Evolutionary conservation across 257 asterid genomes (phyloP).

Genomic region (Nicotiana noctiflora): DNA sequence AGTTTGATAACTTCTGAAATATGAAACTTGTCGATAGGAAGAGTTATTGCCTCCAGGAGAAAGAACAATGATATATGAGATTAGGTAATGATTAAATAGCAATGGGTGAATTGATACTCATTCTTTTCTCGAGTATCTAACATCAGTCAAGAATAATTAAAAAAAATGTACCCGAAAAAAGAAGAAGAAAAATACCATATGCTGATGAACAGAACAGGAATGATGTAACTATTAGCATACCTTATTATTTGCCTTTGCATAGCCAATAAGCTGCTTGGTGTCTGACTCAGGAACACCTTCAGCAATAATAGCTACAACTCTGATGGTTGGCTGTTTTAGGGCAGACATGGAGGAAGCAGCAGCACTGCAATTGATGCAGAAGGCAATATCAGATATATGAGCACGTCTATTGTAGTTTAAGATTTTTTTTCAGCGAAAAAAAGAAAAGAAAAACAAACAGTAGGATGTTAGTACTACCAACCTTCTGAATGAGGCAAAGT

Average conservation of each 20-base stretch:
- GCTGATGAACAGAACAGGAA: not conserved
- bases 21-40: not conserved
- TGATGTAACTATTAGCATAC: slow-evolving; percentile 23
- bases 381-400: slow-evolving; percentile 1
- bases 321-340: slow-evolving; percentile 92
- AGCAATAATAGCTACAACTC: slow-evolving; percentile 95
- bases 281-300: slow-evolving; percentile 99
- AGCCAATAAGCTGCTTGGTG: slow-evolving; percentile 91
- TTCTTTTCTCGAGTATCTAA: not conserved
- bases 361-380: slow-evolving; percentile 55
- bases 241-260: slow-evolving; percentile 93
- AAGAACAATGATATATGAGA: not conserved
- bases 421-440: not conserved
- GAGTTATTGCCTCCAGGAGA: not conserved
- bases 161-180: not conserved
- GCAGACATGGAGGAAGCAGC: slow-evolving; percentile 97
- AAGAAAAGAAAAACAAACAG: not conserved
- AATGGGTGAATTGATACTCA: not conserved
- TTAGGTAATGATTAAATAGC: not conserved
- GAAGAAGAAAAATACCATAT: not conserved
- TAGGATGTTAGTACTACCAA: slow-evolving; percentile 22
- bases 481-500: slow-evolving; percentile 99
- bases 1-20: not conserved
- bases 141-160: not conserved
- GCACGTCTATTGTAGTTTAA: not conserved